These are phyloP conservation scores for Colletotrichum higginsianum DNA, from an alignment of 2,329 filamentous ascomycete genomes.

Conservation along the genomic window DNA sequence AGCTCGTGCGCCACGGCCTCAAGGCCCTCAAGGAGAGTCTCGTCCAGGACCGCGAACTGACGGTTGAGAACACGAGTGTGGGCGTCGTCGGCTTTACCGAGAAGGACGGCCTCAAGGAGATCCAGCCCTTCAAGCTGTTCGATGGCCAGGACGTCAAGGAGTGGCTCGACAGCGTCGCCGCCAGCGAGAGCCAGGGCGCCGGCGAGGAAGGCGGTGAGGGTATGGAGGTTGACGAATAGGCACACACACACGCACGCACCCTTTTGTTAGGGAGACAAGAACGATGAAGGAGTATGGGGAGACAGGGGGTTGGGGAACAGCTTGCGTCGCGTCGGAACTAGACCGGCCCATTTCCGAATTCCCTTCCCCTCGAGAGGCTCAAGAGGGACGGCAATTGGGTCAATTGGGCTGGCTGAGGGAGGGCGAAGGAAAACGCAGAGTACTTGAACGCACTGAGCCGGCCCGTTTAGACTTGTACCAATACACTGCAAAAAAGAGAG, in stretches of 20 bases:
- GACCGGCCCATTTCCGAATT: slow-evolving; percentile 1
- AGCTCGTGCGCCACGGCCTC: slow-evolving; percentile 91
- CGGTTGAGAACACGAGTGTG: slow-evolving; percentile 95
- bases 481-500: slow-evolving; percentile 37
- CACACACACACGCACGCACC: neutral
- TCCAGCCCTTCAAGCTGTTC: slow-evolving; percentile 89
- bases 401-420: slow-evolving; percentile 9
- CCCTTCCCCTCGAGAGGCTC: neutral
- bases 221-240: slow-evolving; percentile 53
- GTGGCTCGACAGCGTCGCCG: slow-evolving; percentile 81
- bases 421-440: slow-evolving; percentile 23
- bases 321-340: slow-evolving; percentile 20
- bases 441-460: slow-evolving; percentile 24
- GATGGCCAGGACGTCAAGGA: slow-evolving; percentile 90
- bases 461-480: slow-evolving; percentile 41
- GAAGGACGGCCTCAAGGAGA: slow-evolving; percentile 65
- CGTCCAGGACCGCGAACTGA: slow-evolving; percentile 97
- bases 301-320: slow-evolving; percentile 1
- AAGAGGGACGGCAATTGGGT: neutral
- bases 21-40: slow-evolving; percentile 94
- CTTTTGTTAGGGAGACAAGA: neutral
- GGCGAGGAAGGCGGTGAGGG: slow-evolving; percentile 56
- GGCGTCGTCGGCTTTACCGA: slow-evolving; percentile 80
- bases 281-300: neutral
- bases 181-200: slow-evolving; percentile 65